phyloP scores from a whole-genome alignment of 2,329 filamentous ascomycete genomes.

The Aspergillus candidus region DNA sequence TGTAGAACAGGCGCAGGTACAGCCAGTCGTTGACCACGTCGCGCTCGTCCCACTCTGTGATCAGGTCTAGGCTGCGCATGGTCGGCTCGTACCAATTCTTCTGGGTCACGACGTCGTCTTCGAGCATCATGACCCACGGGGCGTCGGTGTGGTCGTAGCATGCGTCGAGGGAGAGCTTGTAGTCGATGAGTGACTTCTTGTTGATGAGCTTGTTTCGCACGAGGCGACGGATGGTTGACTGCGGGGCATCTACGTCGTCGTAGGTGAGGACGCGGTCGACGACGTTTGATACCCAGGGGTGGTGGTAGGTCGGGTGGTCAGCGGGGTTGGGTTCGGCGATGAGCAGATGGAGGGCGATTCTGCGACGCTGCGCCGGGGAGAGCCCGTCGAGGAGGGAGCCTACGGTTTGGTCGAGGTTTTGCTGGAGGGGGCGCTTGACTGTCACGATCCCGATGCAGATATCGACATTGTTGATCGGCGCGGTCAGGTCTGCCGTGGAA shows the following conservation, averaged over 20 bases:
- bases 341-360: conserved; percentile 40
- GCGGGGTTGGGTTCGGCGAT: conserved; percentile 39
- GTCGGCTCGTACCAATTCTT: conserved; percentile 43
- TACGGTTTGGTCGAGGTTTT: conserved; percentile 38
- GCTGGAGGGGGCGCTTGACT: conserved; percentile 34
- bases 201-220: conserved; percentile 20
- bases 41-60: conserved; percentile 17
- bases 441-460: conserved; percentile 43
- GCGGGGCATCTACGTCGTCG: conserved; percentile 20
- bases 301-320: conserved; percentile 37
- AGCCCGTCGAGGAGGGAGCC: conserved; percentile 42
- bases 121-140: conserved; percentile 41
- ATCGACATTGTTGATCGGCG: conserved; percentile 1
- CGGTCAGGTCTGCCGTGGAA: neutral
- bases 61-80: conserved; percentile 31
- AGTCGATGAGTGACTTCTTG: conserved; percentile 42
- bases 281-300: conserved; percentile 38
- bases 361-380: conserved; percentile 33
- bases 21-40: conserved; percentile 23
- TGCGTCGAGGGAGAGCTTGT: conserved; percentile 36
- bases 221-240: conserved; percentile 6
- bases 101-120: conserved; percentile 45
- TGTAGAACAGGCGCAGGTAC: conserved; percentile 45
- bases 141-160: conserved; percentile 35
- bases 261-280: conserved; percentile 41